Evolutionary conservation across 352 stramenopile species (phyloP), one percentile per base, ranked within the genome.

Genomic region (Phytophthora sojae): DNA sequence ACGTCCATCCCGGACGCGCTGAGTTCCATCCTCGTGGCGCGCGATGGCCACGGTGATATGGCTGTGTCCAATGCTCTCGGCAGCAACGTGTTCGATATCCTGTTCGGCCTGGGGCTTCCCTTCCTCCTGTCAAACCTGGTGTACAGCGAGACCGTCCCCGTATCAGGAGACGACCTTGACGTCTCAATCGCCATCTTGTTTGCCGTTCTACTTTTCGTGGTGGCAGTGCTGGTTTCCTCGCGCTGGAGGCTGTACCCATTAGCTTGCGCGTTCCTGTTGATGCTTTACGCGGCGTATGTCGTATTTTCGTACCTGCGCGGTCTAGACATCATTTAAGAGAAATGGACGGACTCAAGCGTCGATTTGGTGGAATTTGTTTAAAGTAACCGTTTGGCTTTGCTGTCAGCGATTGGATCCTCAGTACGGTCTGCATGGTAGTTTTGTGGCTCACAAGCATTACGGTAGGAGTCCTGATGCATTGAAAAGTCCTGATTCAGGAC

Each of bases 51-150:
- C 42, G 88, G 86, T 19, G 87, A 93, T 60, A 93, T 92, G 77
- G 89, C 89, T 25, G 86, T 96, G 37, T 92, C 86, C 25, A 96
- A 94, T 67, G 89, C 89, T 17, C 75, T 96, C 8, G 89, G 89
- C 50, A 94, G 86, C 71, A 94, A 96, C 64, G 88, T 96, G 29
- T 95, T 96, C 53, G 91, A 96, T 61, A 92, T 96, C 65, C 58
- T 93, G 21, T 74, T 96, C 17, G 89, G 89, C 7, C 70, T 93
- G 6, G 89, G 88, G 1, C 68, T 92, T 32, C 88, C 89, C 1
- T 96, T 95, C 60, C 70, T 96, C 19, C 58, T 95, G 7, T 95
- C 86, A 45, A 96, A 94, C 63, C 57, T 94, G 15, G 75, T 95
- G 15, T 90, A 93, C 70, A 53, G 71, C 12, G 75, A 91, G 57